A percentile compares a stretch with the other conserved stretches of the same genome.
Conservation (phyloP, 257 asterid genomes). For the Scutellaria barbata region DNA sequence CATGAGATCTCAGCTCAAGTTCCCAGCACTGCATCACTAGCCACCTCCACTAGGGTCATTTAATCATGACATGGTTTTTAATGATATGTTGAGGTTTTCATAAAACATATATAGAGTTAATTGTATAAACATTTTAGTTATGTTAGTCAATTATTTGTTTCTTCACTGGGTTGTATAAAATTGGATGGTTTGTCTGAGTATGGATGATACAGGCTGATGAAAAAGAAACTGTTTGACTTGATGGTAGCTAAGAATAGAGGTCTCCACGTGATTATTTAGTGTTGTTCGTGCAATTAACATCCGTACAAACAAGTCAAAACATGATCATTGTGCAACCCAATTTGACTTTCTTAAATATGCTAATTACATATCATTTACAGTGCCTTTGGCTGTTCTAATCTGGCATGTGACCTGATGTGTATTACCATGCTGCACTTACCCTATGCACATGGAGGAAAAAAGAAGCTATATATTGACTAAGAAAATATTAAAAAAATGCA, state of each 20-base stretch:
- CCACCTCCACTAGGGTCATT: too few relatives aligned
- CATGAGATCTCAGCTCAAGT: too few relatives aligned
- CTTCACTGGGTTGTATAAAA: too few relatives aligned
- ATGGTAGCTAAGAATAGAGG: too few relatives aligned
- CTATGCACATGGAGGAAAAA: background rate
- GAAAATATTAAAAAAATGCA: constrained; percentile 30
- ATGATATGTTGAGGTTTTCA: background rate
- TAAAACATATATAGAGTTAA: background rate
- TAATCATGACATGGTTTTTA: background rate
- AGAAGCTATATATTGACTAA: constrained; percentile 19
- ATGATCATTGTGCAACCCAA: background rate
- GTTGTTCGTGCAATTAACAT: too few relatives aligned
- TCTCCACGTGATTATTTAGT: too few relatives aligned
- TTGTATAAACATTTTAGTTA: background rate
- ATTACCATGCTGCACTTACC: constrained; percentile 22
- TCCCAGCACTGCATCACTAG: too few relatives aligned
- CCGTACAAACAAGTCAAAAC: background rate
- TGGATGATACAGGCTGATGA: too few relatives aligned
- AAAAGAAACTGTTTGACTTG: too few relatives aligned
- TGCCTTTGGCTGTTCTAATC: constrained; percentile 15
- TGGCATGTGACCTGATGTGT: background rate
- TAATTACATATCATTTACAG: background rate
- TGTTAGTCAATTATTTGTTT: background rate
- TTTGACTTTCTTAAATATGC: constrained; percentile 1
- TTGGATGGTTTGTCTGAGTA: too few relatives aligned